Base-by-base conservation (phyloP, 805 yeast species). In the Starmerella roubikii region DNA sequence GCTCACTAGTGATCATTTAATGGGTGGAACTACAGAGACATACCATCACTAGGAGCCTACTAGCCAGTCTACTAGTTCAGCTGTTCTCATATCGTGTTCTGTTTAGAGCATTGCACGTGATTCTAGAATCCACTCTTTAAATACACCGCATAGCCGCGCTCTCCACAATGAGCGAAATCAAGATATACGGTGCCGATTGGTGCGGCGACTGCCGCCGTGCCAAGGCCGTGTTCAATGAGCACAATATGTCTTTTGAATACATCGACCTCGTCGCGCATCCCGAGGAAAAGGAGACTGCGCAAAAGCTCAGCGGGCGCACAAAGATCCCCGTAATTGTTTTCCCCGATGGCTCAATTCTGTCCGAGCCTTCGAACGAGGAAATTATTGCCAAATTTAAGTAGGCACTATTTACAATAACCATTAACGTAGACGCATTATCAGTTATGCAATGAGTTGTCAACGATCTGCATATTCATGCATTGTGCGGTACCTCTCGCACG, bases 151-250 rank as follows among this genome's bases (percentile, higher is more conserved):
- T n/a, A n/a, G n/a, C n/a, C n/a, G n/a, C n/a, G n/a, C n/a, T n/a
- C n/a, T n/a, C n/a, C n/a, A n/a, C 30, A 6, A 29, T 29, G 20
- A 12, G 24, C 19, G 24, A 30, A 13, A 30, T 30, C 18, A 40
- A 42, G 16, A 44, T 50, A 30, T 50, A 50, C 35, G 54, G 54
- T 3, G 54, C 51, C 24, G 52, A 49, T 32, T 50, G 54, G 54
- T 50, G 54, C 37, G 50, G 52, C 23, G 54, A 50, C 34, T 42
- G 48, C n/a, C 35, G 44, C 16, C 44, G 54, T n/a, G 48, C 53
- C 3, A 47, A 45, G 35, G 37, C 31, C 10, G 41, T 34, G 6
- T 41, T 49, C 12, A 42, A 39, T 8, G 19, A 32, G 15, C 42
- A 37, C 34, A 36, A 46, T 8, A 35, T 39, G 18, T 29, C 37